Evolutionary conservation across 352 stramenopile genomes (phyloP), one percentile per base, ranked within the genome.

Genomic region (Phytophthora sp.): DNA sequence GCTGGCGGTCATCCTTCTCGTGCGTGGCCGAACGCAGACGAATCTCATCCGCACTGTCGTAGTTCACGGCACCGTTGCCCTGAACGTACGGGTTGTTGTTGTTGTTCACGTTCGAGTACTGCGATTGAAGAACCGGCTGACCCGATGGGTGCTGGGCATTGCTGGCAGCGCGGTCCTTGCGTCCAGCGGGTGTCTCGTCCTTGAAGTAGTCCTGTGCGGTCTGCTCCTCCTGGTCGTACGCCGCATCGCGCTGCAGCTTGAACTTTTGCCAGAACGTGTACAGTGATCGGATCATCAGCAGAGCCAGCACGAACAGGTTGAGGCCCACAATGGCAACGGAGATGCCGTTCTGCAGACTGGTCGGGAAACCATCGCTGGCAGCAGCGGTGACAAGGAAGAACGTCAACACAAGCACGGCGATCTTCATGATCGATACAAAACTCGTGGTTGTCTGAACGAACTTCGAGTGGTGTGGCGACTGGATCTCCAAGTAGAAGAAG

Each of bases 371-470:
- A 18, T 88, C 77, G 23, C 69, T 73, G 13, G 76, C 42, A 15
- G 79, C 76, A 4, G 79, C 82, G 9, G 59, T 89, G 61, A 91
- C 77, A 4, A 91, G 54, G 62, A 91, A 88, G 54, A 91, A 89
- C 45, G 79, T 91, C 42, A 91, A 59, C 54, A 88, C 76, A 17
- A 91, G 76, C 30, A 87, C 74, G 11, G 80, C 74, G 54, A 91
- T 88, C 64, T 91, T 91, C 79, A 91, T 86, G 55, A 91, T 79
- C 26, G 75, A 87, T 37, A 91, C 80, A 45, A 91, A 88, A 52
- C 76, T 85, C 21, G 82, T 88, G 6, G 82, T 85, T 15, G 78
- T 89, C 66, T 91, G 82, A 34, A 88, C 76, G 32, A 91, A 91
- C 50, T 74, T 74, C 5, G 79, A 88, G 72, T 88, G 74, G 72